These are phyloP conservation scores for Polytrichum formosum DNA, from an alignment of 225 moss, liverwort and hornwort genomes.

Conservation along the genomic window DNA sequence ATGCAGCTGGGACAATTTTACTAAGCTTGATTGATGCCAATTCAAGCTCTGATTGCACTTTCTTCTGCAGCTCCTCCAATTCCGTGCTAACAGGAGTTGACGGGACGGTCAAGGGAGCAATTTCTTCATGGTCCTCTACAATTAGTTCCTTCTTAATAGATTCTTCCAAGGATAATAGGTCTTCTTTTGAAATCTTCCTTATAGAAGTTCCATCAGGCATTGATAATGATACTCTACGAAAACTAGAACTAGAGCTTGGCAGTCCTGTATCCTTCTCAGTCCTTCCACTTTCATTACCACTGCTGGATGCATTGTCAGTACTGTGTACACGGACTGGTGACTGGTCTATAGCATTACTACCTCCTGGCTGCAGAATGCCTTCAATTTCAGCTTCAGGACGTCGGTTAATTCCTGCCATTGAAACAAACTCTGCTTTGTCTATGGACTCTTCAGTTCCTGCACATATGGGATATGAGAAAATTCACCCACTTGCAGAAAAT, in stretches of 20 bases:
- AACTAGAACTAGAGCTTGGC: neutral
- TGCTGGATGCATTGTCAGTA: neutral
- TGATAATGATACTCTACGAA: neutral
- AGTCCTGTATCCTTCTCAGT: constrained; percentile 3
- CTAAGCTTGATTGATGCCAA: constrained; percentile 31
- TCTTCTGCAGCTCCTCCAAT: constrained; percentile 34
- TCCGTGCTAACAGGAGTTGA: constrained; percentile 24
- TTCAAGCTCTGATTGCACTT: constrained; percentile 43
- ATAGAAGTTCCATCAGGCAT: neutral
- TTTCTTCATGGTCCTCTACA: constrained; percentile 2
- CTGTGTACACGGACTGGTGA: neutral
- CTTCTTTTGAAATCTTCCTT: constrained; percentile 1
- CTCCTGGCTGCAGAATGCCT: constrained; percentile 23
- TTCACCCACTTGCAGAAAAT: too few species aligned
- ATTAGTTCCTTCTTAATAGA: neutral
- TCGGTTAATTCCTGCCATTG: constrained; percentile 27
- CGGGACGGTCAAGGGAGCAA: constrained; percentile 8
- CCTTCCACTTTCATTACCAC: constrained; percentile 3
- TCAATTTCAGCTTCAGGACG: constrained; percentile 21
- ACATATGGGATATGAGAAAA: neutral
- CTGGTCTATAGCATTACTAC: constrained; percentile 5
- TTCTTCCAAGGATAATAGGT: constrained; percentile 1
- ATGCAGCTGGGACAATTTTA: constrained; percentile 20
- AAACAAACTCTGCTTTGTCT: constrained; percentile 16
- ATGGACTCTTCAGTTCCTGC: neutral